These are phyloP conservation scores for Oryza glaberrima DNA, from an alignment of 176 grass and related monocot species.

Conservation along the genomic window DNA sequence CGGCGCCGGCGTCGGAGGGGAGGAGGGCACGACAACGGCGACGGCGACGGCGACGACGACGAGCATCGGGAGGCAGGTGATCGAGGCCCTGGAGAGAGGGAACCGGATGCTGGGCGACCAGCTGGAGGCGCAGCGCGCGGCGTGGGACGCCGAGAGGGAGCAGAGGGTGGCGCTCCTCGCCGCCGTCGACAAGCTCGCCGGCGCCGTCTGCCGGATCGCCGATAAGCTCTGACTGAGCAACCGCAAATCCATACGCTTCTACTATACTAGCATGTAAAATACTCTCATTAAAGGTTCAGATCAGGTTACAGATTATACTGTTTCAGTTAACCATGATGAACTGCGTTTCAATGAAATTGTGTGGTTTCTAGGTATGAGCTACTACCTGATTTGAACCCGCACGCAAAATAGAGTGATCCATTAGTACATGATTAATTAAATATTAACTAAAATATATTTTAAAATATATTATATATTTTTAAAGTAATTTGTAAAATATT, in stretches of 20 bases:
- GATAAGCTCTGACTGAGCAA: constrained; percentile 52
- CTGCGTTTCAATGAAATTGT: constrained; percentile 2
- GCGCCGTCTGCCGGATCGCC: constrained; percentile 54
- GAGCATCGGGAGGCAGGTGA: constrained; percentile 46
- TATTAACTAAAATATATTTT: no score
- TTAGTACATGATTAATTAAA: no score
- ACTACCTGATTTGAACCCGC: no score
- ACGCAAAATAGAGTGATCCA: no score
- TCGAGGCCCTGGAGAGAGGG: constrained; percentile 52
- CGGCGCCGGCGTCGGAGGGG: constrained; percentile 31
- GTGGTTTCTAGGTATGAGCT: no score
- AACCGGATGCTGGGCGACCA: constrained; percentile 49
- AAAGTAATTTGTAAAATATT: no score
- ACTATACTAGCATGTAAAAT: background rate
- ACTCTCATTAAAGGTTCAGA: background rate
- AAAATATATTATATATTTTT: no score
- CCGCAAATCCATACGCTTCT: no score
- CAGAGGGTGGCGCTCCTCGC: constrained; percentile 45
- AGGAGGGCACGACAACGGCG: constrained; percentile 15
- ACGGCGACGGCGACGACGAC: constrained; percentile 23
- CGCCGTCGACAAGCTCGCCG: constrained; percentile 47
- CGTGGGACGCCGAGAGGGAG: constrained; percentile 42
- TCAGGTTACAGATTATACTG: background rate
- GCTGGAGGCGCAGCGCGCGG: constrained; percentile 49
- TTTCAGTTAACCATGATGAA: background rate